These are phyloP conservation scores for Phytophthora constricta DNA, from an alignment of 352 stramenopile genomes.

Conservation along the genomic window DNA sequence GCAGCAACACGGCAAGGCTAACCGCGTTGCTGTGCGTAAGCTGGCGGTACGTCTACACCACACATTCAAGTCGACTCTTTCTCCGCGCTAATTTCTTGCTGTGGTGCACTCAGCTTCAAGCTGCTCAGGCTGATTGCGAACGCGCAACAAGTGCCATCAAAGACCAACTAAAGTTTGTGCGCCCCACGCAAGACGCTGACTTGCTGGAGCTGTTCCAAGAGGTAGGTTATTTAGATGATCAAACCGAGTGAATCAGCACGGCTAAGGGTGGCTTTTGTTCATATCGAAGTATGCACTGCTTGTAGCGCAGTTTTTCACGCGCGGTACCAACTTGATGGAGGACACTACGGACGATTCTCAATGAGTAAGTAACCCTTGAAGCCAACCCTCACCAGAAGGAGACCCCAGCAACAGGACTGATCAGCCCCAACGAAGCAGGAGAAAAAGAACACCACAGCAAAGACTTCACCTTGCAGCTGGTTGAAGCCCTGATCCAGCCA, in stretches of 20 bases:
- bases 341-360: neutral
- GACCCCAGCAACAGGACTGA: too few relatives aligned
- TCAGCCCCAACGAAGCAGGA: too few relatives aligned
- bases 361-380: neutral
- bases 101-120: slow-evolving; percentile 33
- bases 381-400: slow-evolving; percentile 16
- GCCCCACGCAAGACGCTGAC: slow-evolving; percentile 14
- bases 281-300: slow-evolving; percentile 32
- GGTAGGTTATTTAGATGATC: slow-evolving; percentile 15
- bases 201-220: slow-evolving; percentile 36
- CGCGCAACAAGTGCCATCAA: slow-evolving; percentile 32
- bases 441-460: neutral
- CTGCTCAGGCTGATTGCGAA: slow-evolving; percentile 40
- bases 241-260: neutral
- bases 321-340: slow-evolving; percentile 13
- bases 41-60: slow-evolving; percentile 44
- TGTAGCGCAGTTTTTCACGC: slow-evolving; percentile 32
- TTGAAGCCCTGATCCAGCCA: too few relatives aligned
- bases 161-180: slow-evolving; percentile 29
- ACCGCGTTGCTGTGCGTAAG: slow-evolving; percentile 64
- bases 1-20: slow-evolving; percentile 65
- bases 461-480: too few relatives aligned
- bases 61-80: neutral
- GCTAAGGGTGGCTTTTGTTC: neutral
- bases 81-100: neutral